Evolutionary conservation across 129 eudicot species (phyloP).

Genomic region (Tagetes patula): DNA sequence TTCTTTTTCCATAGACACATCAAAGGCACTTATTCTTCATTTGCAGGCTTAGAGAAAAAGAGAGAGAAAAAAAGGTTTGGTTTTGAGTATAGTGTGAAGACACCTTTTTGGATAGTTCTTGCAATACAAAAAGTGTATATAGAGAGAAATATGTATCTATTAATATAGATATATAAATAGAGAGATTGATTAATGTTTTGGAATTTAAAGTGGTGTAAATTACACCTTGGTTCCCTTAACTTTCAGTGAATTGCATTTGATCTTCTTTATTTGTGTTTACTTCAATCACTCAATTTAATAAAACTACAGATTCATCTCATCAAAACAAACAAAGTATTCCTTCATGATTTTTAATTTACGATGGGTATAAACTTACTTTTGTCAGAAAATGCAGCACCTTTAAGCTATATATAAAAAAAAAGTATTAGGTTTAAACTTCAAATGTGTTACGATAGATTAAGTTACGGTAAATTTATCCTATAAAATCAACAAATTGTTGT

Average conservation of each 20-base stretch:
- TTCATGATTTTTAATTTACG: too few species aligned
- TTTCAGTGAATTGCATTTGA: conserved; percentile 26
- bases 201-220: conserved; percentile 39
- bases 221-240: conserved; percentile 35
- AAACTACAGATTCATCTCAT: conserved; percentile 19
- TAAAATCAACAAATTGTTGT: too few species aligned
- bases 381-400: too few species aligned
- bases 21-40: conserved; percentile 55
- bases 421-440: too few species aligned
- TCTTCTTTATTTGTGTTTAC: conserved; percentile 15
- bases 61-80: conserved; percentile 8
- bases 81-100: conserved; percentile 36
- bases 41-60: conserved; percentile 29
- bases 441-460: too few species aligned
- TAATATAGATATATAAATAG: not conserved
- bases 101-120: conserved; percentile 24
- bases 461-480: too few species aligned
- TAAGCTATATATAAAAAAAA: too few species aligned
- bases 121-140: conserved; percentile 17
- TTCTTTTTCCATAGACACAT: conserved; percentile 51
- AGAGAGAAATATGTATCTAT: not conserved
- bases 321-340: not conserved
- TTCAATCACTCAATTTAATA: conserved; percentile 25
- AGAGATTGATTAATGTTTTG: not conserved
- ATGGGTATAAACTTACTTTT: too few species aligned